Conservation (phyloP, 108 stramenopile species). For the Pseudonitzschia pungens region DNA sequence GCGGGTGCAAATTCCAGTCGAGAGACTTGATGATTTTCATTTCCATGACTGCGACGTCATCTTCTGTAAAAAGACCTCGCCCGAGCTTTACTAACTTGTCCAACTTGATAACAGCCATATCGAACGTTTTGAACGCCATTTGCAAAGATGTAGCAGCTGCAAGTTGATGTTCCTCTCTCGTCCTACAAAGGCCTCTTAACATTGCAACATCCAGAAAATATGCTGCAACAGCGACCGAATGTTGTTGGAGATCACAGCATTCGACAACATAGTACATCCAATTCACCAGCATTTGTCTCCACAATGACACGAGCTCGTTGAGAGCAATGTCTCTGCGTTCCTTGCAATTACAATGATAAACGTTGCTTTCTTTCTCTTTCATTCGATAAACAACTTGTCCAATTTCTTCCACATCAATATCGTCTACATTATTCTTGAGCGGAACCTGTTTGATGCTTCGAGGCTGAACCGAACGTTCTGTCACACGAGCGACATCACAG, state of each 20-base stretch:
- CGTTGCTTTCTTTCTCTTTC: background rate
- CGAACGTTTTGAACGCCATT: constrained; percentile 56
- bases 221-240: constrained; percentile 44
- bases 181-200: constrained; percentile 25
- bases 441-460: background rate
- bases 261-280: constrained; percentile 71
- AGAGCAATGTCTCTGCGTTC: background rate
- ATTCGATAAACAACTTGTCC: background rate
- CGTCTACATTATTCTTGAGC: background rate
- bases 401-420: background rate
- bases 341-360: background rate
- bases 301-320: constrained; percentile 32
- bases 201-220: constrained; percentile 49
- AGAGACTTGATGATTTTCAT: constrained; percentile 44
- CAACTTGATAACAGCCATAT: constrained; percentile 47
- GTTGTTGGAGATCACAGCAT: constrained; percentile 45
- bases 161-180: constrained; percentile 49
- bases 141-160: constrained; percentile 61
- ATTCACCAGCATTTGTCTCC: constrained; percentile 49
- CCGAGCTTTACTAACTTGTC: constrained; percentile 43
- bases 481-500: background rate
- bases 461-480: background rate
- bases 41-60: constrained; percentile 61
- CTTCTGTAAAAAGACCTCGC: constrained; percentile 46
- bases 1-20: constrained; percentile 68